Conservation (phyloP, 1,284 basidiomycete genomes). For the Acaromyces ingoldii region DNA sequence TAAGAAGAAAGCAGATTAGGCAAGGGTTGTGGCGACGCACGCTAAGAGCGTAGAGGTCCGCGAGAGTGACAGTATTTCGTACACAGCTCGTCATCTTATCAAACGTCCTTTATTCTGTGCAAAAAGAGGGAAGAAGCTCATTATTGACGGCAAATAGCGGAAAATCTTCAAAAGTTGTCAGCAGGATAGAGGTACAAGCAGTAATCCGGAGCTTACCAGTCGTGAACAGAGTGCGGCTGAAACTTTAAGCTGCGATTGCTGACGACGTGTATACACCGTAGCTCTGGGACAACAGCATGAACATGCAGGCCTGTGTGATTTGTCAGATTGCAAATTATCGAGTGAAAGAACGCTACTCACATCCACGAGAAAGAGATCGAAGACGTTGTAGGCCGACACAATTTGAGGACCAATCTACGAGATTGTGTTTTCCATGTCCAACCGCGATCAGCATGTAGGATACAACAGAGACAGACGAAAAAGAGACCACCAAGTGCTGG, state of each 20-base stretch:
- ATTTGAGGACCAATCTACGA: neutral
- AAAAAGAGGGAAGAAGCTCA: neutral
- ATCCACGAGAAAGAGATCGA: neutral
- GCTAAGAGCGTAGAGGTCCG: conserved; percentile 69
- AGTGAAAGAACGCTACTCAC: neutral
- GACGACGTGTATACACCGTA: conserved; percentile 64
- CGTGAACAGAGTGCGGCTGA: conserved; percentile 58
- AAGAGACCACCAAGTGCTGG: conserved; percentile 27
- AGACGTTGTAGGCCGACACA: neutral
- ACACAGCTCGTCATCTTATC: conserved; percentile 53
- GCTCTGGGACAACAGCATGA: conserved; percentile 6
- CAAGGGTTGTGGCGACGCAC: conserved; percentile 60
- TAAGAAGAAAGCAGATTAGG: conserved; percentile 64
- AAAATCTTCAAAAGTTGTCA: conserved; percentile 12
- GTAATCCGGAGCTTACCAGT: neutral
- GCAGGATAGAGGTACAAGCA: neutral
- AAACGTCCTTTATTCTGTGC: neutral
- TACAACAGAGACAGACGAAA: conserved; percentile 45
- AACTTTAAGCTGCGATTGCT: conserved; percentile 69
- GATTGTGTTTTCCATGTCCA: neutral
- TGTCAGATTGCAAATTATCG: too few species aligned
- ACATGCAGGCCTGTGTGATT: conserved; percentile 11
- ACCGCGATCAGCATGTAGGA: too few species aligned
- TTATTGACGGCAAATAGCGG: conserved; percentile 42
- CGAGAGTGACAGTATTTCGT: conserved; percentile 59